Evolutionary conservation across 192 early-diverging fungal species (phyloP).

Genomic region (Entomortierella lignicola): DNA sequence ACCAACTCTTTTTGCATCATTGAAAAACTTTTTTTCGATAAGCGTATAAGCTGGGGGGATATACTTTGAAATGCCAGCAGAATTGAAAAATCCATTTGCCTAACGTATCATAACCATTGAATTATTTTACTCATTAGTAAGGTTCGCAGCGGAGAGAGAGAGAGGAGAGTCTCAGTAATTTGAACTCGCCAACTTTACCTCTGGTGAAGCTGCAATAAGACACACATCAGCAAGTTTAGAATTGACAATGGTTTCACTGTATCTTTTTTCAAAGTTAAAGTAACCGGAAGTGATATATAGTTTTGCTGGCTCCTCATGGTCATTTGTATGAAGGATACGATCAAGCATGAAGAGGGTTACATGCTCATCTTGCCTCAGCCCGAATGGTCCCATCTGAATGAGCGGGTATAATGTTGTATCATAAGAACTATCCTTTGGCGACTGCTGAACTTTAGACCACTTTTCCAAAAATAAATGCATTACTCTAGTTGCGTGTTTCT

Average conservation of each 20-base stretch:
- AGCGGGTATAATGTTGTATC: conserved; percentile 85
- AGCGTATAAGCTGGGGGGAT: conserved; percentile 93
- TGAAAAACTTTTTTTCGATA: conserved; percentile 80
- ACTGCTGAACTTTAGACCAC: conserved; percentile 42
- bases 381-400: conserved; percentile 88
- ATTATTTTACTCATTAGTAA: no score
- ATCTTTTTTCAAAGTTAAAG: conserved; percentile 86
- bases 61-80: conserved; percentile 85
- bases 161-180: neutral
- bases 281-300: conserved; percentile 89
- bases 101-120: conserved; percentile 45
- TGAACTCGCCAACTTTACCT: conserved; percentile 59
- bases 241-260: conserved; percentile 71
- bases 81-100: conserved; percentile 94
- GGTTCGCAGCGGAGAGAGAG: no score
- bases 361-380: conserved; percentile 82
- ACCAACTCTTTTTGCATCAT: conserved; percentile 53
- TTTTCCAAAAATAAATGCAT: conserved; percentile 65
- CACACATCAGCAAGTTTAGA: conserved; percentile 68
- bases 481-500: conserved; percentile 58
- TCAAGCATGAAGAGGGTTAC: conserved; percentile 75
- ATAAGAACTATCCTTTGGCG: conserved; percentile 11
- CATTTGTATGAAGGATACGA: conserved; percentile 25
- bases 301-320: conserved; percentile 60
- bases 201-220: conserved; percentile 87